phyloP scores from a whole-genome alignment of 306 rosid species.

The Rosa rugosa region DNA sequence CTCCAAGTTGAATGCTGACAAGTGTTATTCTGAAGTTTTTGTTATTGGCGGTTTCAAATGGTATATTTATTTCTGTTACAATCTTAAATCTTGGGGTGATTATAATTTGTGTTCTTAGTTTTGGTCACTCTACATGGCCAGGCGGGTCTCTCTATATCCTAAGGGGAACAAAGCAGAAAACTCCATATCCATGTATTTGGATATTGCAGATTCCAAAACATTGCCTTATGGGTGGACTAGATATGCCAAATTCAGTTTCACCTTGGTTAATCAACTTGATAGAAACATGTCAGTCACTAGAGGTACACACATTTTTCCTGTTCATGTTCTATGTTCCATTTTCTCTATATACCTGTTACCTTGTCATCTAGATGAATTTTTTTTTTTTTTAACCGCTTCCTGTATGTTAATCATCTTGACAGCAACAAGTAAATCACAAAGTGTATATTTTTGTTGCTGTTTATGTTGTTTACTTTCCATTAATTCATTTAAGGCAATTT shows the following conservation, averaged over 20 bases:
- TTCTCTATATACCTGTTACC: too few relatives aligned
- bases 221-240: neutral
- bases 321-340: too few relatives aligned
- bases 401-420: neutral
- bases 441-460: neutral
- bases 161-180: neutral
- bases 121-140: neutral
- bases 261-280: conserved; percentile 6
- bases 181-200: conserved; percentile 1
- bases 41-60: conserved; percentile 15
- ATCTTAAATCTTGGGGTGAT: neutral
- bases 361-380: too few relatives aligned
- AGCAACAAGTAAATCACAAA: neutral
- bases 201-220: neutral
- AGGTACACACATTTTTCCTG: neutral
- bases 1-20: neutral
- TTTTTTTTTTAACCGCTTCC: too few relatives aligned
- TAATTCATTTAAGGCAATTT: neutral
- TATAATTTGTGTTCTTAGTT: neutral
- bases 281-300: neutral
- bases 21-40: neutral
- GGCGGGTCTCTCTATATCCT: neutral
- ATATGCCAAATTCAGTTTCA: neutral
- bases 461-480: neutral
- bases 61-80: neutral